These are phyloP conservation scores for Dendrobium huoshanense DNA, from an alignment of 106 monocot genomes.

Conservation along the genomic window DNA sequence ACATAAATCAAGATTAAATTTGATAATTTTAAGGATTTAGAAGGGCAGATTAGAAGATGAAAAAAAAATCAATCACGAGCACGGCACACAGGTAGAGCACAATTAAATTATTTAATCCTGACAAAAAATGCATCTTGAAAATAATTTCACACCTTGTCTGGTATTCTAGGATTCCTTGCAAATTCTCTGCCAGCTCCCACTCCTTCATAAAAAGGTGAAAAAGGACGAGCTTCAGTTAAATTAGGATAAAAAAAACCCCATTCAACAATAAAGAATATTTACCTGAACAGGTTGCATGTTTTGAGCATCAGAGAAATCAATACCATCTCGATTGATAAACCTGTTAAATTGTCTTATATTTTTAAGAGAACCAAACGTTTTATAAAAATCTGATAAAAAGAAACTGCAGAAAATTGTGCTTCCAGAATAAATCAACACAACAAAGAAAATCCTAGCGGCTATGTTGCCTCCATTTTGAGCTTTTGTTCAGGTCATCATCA, in stretches of 20 bases:
- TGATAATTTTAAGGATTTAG: neutral
- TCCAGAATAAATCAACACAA: constrained; percentile 2
- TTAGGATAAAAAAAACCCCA: neutral
- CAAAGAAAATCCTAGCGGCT: neutral
- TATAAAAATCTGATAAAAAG: neutral
- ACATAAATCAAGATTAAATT: neutral
- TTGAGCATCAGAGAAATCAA: constrained; percentile 98
- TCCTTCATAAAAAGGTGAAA: constrained; percentile 48
- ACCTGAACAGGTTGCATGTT: constrained; percentile 96
- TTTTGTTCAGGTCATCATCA: neutral
- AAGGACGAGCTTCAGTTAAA: constrained; percentile 11
- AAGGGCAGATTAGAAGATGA: neutral
- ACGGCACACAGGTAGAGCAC: neutral
- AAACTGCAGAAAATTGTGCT: neutral
- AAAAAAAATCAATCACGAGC: neutral
- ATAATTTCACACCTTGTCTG: constrained; percentile 71
- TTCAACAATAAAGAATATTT: constrained; percentile 3
- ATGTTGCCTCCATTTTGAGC: neutral
- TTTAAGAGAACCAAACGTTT: neutral
- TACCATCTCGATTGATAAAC: constrained; percentile 89
- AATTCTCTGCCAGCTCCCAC: constrained; percentile 93
- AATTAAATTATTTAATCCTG: neutral
- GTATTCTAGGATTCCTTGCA: constrained; percentile 88
- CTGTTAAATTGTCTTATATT: constrained; percentile 27
- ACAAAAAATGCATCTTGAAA: neutral